A percentile compares a stretch with the other conserved stretches of the same genome.
Evolutionary conservation across 2,329 filamentous ascomycete species (phyloP).

Genomic region (Pyrenochaeta sp.): DNA sequence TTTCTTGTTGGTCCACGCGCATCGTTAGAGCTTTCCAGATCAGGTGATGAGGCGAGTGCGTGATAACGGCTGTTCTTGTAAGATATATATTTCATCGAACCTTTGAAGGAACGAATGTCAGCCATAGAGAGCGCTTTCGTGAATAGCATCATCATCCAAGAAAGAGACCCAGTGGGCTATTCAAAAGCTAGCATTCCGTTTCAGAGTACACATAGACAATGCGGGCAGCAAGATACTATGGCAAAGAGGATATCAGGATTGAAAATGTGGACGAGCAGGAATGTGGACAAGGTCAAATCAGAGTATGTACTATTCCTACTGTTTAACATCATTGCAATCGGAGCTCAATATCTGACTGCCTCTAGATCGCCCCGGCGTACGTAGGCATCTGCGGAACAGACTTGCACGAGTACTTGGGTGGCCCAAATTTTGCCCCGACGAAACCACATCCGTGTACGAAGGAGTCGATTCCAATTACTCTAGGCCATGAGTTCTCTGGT

Average conservation of each 20-base stretch:
- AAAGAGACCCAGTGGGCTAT: constrained; percentile 5
- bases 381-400: constrained; percentile 63
- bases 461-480: constrained; percentile 64
- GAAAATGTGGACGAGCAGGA: constrained; percentile 58
- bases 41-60: constrained; percentile 5
- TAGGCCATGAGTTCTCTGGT: constrained; percentile 72
- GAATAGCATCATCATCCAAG: constrained; percentile 32
- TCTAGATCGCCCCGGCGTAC: constrained; percentile 53
- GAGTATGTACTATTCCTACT: constrained; percentile 26
- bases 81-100: too few relatives aligned
- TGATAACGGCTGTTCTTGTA: too few relatives aligned
- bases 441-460: constrained; percentile 65
- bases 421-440: constrained; percentile 57
- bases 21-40: too few relatives aligned
- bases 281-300: constrained; percentile 61
- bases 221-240: constrained; percentile 64
- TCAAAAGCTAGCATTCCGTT: constrained; percentile 8
- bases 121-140: constrained; percentile 41
- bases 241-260: constrained; percentile 63
- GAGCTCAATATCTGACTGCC: not conserved
- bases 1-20: too few relatives aligned
- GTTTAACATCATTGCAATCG: too few relatives aligned
- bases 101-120: constrained; percentile 33
- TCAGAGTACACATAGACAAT: constrained; percentile 42
- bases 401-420: constrained; percentile 61